Base-by-base conservation (phyloP, 345 rosid species). In the Reutealis trisperma region DNA sequence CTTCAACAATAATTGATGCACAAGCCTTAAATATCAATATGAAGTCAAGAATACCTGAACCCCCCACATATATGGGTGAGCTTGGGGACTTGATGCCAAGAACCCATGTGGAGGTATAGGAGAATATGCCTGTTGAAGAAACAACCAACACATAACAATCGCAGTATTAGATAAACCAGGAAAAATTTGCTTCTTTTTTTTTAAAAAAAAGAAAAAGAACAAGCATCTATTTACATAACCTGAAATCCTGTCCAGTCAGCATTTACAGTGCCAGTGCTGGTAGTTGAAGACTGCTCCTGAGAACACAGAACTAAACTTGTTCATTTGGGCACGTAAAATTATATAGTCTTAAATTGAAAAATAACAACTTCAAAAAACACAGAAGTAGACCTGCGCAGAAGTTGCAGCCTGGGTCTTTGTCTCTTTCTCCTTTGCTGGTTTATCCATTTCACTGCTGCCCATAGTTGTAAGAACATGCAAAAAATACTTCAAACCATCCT, bases 61-160 rank as follows among this genome's bases (percentile, higher is more conserved):
- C 4, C 99, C 98, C 99, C 99, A 96, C 99, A 96, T 93, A 78
- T 96, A 96, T 75, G 99, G 98, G 75, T 87, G 99, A 81, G 97
- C 92, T 85, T 96, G 99, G 78, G 99, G 98, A 85, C 92, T 96
- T 79, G 98, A 90, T 65, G 98, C 96, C 88, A 96, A 76, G 87
- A 87, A 95, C 27, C 99, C 98, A 87, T 90, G 99, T 18, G 98
- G 97, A 60, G 96, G 98, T 75, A 95, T 87, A 68, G 94, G 96
- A 80, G 98, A 90, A 88, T 90, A 93, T 19, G 97, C 92, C 98
- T 95, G 87, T 72, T 76, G 58, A 78, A 63, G 68, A 78, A 72
- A 82, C 5, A 27, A 81, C 71, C 55, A 75, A 25, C 71, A 30
- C 65, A 13, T 78, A 37, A 85, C 47, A 62, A 67, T n/a, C n/a